These are phyloP conservation scores for Clarireedia monteithiana DNA, from an alignment of 2,329 filamentous ascomycete genomes.

Conservation along the genomic window DNA sequence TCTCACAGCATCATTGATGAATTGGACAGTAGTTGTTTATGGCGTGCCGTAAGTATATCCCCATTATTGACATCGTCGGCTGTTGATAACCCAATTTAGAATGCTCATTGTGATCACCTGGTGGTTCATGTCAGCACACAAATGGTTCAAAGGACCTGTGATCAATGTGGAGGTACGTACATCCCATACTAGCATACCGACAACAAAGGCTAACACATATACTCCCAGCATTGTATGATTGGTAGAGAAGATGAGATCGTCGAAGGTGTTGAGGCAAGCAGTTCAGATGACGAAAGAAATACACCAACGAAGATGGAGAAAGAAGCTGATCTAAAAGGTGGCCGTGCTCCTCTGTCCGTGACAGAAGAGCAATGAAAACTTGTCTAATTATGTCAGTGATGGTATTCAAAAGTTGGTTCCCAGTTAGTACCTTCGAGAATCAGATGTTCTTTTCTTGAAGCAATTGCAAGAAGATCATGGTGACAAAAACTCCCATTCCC, in stretches of 20 bases:
- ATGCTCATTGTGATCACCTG: conserved; percentile 49
- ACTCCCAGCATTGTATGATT: conserved; percentile 25
- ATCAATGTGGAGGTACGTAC: conserved; percentile 45
- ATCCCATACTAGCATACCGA: conserved; percentile 3
- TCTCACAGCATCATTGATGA: conserved; percentile 46
- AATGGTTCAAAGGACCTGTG: conserved; percentile 60
- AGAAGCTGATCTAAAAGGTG: conserved; percentile 10
- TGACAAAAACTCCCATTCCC: conserved; percentile 6
- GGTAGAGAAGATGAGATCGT: conserved; percentile 21
- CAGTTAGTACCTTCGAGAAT: neutral
- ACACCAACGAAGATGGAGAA: conserved; percentile 8
- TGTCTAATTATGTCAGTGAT: neutral
- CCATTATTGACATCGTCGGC: conserved; percentile 3
- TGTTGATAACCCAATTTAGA: conserved; percentile 13
- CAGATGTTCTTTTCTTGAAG: conserved; percentile 8
- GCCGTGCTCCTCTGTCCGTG: neutral
- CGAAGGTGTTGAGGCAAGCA: conserved; percentile 19
- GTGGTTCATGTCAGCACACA: conserved; percentile 53
- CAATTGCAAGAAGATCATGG: conserved; percentile 7
- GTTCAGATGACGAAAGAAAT: conserved; percentile 13
- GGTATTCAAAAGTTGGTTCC: neutral
- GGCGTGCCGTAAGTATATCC: conserved; percentile 38
- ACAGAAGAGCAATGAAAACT: neutral
- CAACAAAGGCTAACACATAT: conserved; percentile 11
- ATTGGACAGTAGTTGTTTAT: conserved; percentile 58